A percentile compares a stretch with the other conserved stretches of the same genome.
phyloP scores from a whole-genome alignment of 306 rosid species.

The Myrica gale region DNA sequence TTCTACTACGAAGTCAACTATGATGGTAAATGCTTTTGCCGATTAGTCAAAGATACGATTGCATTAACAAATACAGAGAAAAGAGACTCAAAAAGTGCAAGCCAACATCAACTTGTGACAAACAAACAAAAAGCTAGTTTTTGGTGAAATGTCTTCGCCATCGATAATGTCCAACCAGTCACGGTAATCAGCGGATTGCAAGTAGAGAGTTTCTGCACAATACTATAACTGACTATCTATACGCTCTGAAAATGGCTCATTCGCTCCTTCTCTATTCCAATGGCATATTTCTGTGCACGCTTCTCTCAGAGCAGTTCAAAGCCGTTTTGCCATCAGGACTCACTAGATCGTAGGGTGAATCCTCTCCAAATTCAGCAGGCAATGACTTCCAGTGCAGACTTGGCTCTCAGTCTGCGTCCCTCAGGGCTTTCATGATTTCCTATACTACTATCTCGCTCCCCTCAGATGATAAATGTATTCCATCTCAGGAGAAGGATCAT shows the following conservation, averaged over 20 bases:
- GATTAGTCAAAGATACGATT: no score
- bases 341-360: constrained; percentile 40
- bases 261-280: constrained; percentile 7
- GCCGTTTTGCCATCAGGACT: constrained; percentile 34
- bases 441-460: constrained; percentile 65
- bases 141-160: not conserved
- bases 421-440: constrained; percentile 53
- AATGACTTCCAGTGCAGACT: constrained; percentile 47
- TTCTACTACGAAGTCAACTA: no score
- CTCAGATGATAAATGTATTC: constrained; percentile 61
- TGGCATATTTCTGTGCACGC: not conserved
- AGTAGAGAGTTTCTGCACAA: no score
- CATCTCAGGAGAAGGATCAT: constrained; percentile 50
- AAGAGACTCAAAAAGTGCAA: no score
- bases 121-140: no score
- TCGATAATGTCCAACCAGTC: not conserved
- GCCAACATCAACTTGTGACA: no score
- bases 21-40: no score
- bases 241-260: not conserved
- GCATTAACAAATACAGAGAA: no score
- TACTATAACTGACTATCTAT: not conserved
- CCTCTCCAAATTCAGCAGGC: constrained; percentile 51
- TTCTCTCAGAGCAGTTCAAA: not conserved
- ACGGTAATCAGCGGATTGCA: not conserved
- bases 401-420: constrained; percentile 67